A percentile compares a stretch with the other conserved stretches of the same genome.
Conservation (phyloP, 257 asterid genomes). For the Cruciata laevipes region DNA sequence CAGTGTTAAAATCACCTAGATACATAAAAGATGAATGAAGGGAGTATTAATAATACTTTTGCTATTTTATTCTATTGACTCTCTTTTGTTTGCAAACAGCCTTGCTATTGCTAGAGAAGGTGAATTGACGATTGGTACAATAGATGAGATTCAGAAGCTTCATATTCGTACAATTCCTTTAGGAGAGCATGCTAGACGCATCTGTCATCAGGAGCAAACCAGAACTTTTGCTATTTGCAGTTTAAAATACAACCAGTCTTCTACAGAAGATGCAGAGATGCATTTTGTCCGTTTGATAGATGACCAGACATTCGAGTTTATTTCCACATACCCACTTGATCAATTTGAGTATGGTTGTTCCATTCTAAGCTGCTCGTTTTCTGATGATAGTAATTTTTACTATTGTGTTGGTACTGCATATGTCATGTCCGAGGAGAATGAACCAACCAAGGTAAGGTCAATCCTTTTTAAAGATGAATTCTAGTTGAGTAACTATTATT, state of each 20-base stretch:
- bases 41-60: not conserved
- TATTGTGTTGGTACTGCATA: conserved; percentile 96
- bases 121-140: conserved; percentile 91
- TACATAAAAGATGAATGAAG: too few species aligned
- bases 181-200: conserved; percentile 96
- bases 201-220: conserved; percentile 97
- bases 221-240: conserved; percentile 85
- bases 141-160: conserved; percentile 97
- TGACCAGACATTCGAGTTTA: conserved; percentile 92
- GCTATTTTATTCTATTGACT: conserved; percentile 9
- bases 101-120: conserved; percentile 98
- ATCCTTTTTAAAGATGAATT: not conserved
- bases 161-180: conserved; percentile 93
- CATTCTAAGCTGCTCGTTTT: conserved; percentile 90
- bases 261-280: conserved; percentile 64
- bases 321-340: conserved; percentile 76
- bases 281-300: conserved; percentile 85
- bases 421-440: conserved; percentile 93
- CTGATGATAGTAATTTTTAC: conserved; percentile 79
- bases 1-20: too few species aligned
- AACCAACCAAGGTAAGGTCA: conserved; percentile 70
- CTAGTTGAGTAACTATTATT: not conserved
- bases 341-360: conserved; percentile 88
- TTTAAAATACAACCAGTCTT: conserved; percentile 66
- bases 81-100: conserved; percentile 38